These are phyloP conservation scores for Lasiodiplodia gonubiensis DNA, from an alignment of 2,329 filamentous ascomycete genomes.

Conservation along the genomic window DNA sequence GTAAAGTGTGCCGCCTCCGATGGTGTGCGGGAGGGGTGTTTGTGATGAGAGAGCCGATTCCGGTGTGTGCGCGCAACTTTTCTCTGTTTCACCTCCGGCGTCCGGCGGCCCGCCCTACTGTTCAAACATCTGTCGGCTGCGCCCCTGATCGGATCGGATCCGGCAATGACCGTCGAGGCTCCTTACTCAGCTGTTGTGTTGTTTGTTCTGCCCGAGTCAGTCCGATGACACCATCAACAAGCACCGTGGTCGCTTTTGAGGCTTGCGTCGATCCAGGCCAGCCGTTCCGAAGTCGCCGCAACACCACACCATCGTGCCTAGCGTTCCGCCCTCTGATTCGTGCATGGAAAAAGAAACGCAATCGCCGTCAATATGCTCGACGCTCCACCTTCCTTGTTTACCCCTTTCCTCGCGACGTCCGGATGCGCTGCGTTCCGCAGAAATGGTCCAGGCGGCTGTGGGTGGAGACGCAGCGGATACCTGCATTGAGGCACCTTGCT, in stretches of 20 bases:
- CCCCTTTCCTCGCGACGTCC: background rate
- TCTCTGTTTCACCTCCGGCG: conserved; percentile 1
- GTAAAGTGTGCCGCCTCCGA: background rate
- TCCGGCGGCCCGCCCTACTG: background rate
- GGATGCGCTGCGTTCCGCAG: background rate
- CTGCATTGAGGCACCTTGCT: background rate
- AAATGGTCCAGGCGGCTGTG: background rate
- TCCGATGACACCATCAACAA: background rate
- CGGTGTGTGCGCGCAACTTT: background rate
- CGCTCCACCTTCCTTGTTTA: background rate
- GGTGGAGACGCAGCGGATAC: background rate
- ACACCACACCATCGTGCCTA: conserved; percentile 1
- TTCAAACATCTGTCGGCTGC: background rate
- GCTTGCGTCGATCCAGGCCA: background rate
- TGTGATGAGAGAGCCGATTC: background rate
- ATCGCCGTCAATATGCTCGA: background rate
- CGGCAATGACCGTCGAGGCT: background rate
- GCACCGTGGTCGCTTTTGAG: background rate
- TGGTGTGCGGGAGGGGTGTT: too few relatives aligned
- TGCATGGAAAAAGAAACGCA: background rate
- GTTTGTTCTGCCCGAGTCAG: conserved; percentile 2
- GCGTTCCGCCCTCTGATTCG: background rate
- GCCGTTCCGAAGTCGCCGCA: background rate
- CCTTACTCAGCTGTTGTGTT: background rate
- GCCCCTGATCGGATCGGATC: background rate